A percentile compares a stretch with the other conserved stretches of the same genome.
These are phyloP conservation scores for Sordariomycetes sp. DNA, from an alignment of 2,329 filamentous ascomycete species.

Conservation along the genomic window DNA sequence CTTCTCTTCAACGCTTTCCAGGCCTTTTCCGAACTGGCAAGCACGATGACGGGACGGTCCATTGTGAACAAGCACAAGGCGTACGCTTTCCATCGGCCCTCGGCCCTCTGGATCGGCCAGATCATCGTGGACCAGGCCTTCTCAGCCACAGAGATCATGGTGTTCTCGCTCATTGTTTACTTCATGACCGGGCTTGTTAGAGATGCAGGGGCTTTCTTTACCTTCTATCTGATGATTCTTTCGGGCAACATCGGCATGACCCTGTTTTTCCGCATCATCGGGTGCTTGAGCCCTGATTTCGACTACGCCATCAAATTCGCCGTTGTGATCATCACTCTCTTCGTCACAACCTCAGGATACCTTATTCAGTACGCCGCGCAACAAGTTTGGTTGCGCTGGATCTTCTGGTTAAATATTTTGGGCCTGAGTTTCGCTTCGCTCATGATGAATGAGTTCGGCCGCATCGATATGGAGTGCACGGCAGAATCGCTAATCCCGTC, in stretches of 20 bases:
- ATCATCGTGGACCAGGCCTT: slow-evolving; percentile 73
- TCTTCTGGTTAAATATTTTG: slow-evolving; percentile 68
- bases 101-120: slow-evolving; percentile 74
- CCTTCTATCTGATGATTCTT: slow-evolving; percentile 62
- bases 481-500: slow-evolving; percentile 60
- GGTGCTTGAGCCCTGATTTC: slow-evolving; percentile 69
- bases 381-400: slow-evolving; percentile 72
- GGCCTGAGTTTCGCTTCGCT: slow-evolving; percentile 67
- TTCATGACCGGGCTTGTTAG: slow-evolving; percentile 65
- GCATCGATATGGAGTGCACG: slow-evolving; percentile 60
- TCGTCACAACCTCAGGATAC: slow-evolving; percentile 74
- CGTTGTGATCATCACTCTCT: slow-evolving; percentile 70
- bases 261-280: slow-evolving; percentile 67
- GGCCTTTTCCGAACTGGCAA: slow-evolving; percentile 68
- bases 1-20: slow-evolving; percentile 84
- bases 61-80: slow-evolving; percentile 80
- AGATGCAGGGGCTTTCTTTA: slow-evolving; percentile 72
- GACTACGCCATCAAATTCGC: slow-evolving; percentile 81
- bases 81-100: slow-evolving; percentile 75
- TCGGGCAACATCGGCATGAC: slow-evolving; percentile 65
- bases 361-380: slow-evolving; percentile 70
- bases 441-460: slow-evolving; percentile 81
- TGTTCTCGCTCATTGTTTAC: slow-evolving; percentile 70
- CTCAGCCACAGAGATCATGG: slow-evolving; percentile 57
- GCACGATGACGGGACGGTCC: slow-evolving; percentile 65